Base-by-base conservation (phyloP, 2,329 filamentous ascomycete genomes). In the Metarhizium humberi region DNA sequence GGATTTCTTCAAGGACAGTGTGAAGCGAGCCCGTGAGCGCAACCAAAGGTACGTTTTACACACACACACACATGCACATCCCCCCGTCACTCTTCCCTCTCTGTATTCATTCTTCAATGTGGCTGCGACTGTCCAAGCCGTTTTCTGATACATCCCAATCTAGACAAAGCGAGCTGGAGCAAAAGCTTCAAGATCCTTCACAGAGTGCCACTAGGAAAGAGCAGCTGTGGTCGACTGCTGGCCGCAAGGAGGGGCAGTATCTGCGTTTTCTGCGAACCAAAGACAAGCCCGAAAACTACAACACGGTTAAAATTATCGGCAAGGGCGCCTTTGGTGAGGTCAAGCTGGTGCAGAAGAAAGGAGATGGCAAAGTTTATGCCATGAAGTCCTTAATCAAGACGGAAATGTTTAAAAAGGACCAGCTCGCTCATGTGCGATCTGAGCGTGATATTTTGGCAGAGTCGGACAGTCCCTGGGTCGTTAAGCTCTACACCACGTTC, bases 341-440 rank as follows among this genome's bases (percentile, higher is more conserved):
- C 65, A 95, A 96, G 75, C 80, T 99, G 59, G 94, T 99, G 56
- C 92, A 96, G 75, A 90, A 95, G 75, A 96, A 92, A 79, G 85
- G 89, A 53, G 94, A 97, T 66, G 90, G 90, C 73, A 96, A 96
- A 74, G 92, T 99, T 60, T 99, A 97, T 66, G 94, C 94, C 58
- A 87, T 99, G 78, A 99, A 99, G 78, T 97, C 92, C 49, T 79
- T 99, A 62, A 90, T 99, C 73, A 99, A 99, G 79, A 91, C 90
- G 51, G 94, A 99, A 73, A 99, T 99, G 94, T 96, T 96, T 78
- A 96, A 96, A 76, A 96, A 96, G 74, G 94, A 99, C 68, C 94
- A 99, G 72, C 78, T 99, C 58, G 94, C 94, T 18, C 94, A 99
- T 74, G 94, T 99, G 58, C 91, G 95, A 60, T 92, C 94, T 53